Conservation (phyloP, 2,329 filamentous ascomycete genomes). For the Alternaria tenuissima region DNA sequence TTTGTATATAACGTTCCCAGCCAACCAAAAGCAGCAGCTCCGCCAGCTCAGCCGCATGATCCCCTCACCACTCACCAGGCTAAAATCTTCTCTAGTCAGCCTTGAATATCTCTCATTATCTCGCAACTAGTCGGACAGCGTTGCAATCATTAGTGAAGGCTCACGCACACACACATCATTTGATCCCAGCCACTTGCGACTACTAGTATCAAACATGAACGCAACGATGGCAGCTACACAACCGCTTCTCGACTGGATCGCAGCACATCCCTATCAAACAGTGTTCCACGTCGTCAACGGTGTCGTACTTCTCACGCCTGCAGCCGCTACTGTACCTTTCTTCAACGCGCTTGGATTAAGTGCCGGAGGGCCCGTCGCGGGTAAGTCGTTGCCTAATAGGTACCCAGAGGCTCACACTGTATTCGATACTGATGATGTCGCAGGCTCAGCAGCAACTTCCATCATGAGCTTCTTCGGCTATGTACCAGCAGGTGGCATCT, state of each 20-base stretch:
- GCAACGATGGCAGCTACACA: constrained; percentile 7
- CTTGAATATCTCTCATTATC: neutral
- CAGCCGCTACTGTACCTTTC: constrained; percentile 32
- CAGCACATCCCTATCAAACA: constrained; percentile 36
- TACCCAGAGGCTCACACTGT: neutral
- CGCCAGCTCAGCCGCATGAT: neutral
- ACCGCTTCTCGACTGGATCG: constrained; percentile 27
- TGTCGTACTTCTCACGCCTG: constrained; percentile 33
- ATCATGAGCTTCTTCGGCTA: constrained; percentile 30
- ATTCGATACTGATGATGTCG: neutral
- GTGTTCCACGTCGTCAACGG: constrained; percentile 34
- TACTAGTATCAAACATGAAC: neutral
- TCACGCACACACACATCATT: neutral
- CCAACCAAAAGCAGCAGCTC: constrained; percentile 11
- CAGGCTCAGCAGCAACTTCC: constrained; percentile 32
- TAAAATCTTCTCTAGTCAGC: neutral
- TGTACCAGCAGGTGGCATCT: constrained; percentile 34
- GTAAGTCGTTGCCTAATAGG: constrained; percentile 13
- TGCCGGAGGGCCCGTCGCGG: constrained; percentile 30
- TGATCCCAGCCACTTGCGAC: neutral
- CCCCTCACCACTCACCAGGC: neutral
- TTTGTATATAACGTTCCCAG: neutral
- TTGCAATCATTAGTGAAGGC: neutral
- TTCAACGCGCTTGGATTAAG: constrained; percentile 33
- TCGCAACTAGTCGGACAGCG: neutral